Conservation (phyloP, 2,329 filamentous ascomycete genomes). For the Hymenoscyphus fructigenus region DNA sequence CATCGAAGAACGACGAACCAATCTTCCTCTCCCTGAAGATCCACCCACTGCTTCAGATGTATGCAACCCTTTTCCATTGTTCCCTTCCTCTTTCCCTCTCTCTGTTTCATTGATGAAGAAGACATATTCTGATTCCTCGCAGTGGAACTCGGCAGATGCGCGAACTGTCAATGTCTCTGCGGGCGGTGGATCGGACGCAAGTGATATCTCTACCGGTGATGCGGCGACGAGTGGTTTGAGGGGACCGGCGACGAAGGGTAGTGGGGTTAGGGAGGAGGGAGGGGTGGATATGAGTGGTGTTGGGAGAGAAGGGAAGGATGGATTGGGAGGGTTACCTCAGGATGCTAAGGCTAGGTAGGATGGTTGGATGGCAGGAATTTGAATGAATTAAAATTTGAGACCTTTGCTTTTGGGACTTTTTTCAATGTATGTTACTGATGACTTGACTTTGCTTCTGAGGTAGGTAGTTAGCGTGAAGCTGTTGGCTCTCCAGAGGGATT, state of each 20-base stretch:
- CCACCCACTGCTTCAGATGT: constrained; percentile 70
- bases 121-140: no score
- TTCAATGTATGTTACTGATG: neutral
- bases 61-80: no score
- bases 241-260: constrained; percentile 58
- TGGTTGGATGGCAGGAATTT: constrained; percentile 7
- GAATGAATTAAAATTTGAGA: neutral
- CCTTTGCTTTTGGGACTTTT: neutral
- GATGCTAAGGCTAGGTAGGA: constrained; percentile 40
- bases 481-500: neutral
- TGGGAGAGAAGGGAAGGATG: constrained; percentile 62
- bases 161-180: constrained; percentile 66
- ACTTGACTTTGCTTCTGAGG: no score
- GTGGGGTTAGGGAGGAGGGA: constrained; percentile 47
- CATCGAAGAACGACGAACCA: constrained; percentile 67
- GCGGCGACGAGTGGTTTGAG: constrained; percentile 53
- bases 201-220: constrained; percentile 51
- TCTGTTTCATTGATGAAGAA: no score
- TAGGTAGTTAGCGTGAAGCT: no score
- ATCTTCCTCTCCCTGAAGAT: constrained; percentile 77
- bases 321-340: constrained; percentile 54
- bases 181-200: constrained; percentile 15
- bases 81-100: no score
- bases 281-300: constrained; percentile 57
- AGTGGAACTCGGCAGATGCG: constrained; percentile 68